Evolutionary conservation across 2,329 filamentous ascomycete genomes (phyloP).

Genomic region (Microsporum audouinii): DNA sequence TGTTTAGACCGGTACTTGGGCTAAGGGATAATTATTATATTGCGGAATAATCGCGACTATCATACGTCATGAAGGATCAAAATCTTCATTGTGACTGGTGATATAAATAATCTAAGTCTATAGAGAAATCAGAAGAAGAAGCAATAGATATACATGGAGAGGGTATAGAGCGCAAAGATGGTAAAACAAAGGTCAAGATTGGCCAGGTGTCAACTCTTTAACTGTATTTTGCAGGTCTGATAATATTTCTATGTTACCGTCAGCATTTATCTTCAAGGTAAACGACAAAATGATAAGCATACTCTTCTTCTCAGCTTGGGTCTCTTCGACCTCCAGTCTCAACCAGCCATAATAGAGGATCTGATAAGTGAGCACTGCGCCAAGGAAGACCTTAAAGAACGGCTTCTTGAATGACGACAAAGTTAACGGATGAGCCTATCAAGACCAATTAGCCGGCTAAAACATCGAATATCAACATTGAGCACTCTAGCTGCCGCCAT

Average conservation of each 20-base stretch:
- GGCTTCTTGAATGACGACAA: constrained; percentile 33
- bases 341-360: constrained; percentile 39
- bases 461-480: not conserved
- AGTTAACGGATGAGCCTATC: constrained; percentile 2
- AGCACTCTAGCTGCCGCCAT: not conserved
- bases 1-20: too few species aligned
- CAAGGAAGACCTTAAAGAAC: constrained; percentile 39
- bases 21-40: not conserved
- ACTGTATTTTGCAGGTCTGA: constrained; percentile 10
- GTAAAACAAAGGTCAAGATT: not conserved
- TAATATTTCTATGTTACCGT: constrained; percentile 6
- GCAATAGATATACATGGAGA: not conserved
- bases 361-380: constrained; percentile 40
- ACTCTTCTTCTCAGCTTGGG: constrained; percentile 33
- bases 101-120: not conserved
- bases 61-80: not conserved
- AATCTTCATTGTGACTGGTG: not conserved
- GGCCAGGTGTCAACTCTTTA: constrained; percentile 16
- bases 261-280: not conserved
- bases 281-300: constrained; percentile 3
- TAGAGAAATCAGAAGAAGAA: not conserved
- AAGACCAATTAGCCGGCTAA: not conserved
- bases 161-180: not conserved
- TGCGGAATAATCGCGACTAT: not conserved
- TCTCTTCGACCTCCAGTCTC: constrained; percentile 38